Conservation (phyloP, 495 filamentous ascomycete genomes). For the Neurospora sublineolata region DNA sequence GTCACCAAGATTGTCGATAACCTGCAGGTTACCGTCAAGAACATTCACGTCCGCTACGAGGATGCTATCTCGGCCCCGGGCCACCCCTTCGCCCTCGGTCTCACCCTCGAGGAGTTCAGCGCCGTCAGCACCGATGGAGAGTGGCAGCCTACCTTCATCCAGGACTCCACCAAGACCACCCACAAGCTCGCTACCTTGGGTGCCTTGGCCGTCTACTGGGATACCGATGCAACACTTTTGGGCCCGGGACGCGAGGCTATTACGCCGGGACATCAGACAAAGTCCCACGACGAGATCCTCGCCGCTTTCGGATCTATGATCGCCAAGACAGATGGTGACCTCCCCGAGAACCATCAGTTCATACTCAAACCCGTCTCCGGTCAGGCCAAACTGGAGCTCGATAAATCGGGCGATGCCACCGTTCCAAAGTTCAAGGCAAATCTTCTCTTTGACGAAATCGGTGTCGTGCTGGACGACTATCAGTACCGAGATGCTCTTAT, state of each 20-base stretch:
- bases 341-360: conserved; percentile 60
- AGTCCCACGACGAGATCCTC: conserved; percentile 59
- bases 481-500: conserved; percentile 95
- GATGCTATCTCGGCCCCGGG: conserved; percentile 92
- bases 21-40: conserved; percentile 91
- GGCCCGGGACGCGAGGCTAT: conserved; percentile 65
- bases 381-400: conserved; percentile 79
- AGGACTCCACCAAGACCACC: conserved; percentile 66
- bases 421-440: conserved; percentile 82
- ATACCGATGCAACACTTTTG: conserved; percentile 77
- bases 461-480: conserved; percentile 87
- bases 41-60: conserved; percentile 94
- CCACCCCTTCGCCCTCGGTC: conserved; percentile 84
- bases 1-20: conserved; percentile 96
- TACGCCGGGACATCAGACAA: conserved; percentile 35
- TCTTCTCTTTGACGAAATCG: conserved; percentile 88
- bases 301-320: conserved; percentile 66
- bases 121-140: conserved; percentile 88
- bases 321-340: conserved; percentile 46
- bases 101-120: conserved; percentile 90
- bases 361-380: conserved; percentile 92
- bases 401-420: conserved; percentile 75
- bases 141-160: conserved; percentile 91
- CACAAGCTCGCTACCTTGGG: conserved; percentile 86
- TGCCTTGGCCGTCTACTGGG: conserved; percentile 90